phyloP scores from a whole-genome alignment of 495 filamentous ascomycete species.

The Xylaria sp. region DNA sequence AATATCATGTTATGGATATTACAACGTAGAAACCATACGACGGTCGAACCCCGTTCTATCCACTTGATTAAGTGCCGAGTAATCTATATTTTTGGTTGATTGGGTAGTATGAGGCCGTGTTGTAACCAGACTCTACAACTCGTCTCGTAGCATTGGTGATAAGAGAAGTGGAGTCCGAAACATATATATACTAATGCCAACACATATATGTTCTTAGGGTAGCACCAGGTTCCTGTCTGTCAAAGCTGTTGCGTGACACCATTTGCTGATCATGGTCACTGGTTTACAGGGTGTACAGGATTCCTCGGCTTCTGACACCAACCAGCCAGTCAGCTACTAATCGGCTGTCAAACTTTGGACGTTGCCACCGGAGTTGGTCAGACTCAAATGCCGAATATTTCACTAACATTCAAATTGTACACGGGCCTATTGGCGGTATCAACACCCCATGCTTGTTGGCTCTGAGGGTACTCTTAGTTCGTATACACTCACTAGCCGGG shows the following conservation, averaged over 20 bases:
- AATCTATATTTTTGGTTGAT: neutral
- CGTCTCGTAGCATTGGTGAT: neutral
- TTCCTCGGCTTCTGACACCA: neutral
- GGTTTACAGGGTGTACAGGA: neutral
- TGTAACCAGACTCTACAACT: neutral
- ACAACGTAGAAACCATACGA: neutral
- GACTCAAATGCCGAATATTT: neutral
- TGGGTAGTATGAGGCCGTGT: neutral
- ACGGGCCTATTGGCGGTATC: neutral
- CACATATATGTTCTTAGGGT: neutral
- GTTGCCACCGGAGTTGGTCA: neutral
- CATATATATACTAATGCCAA: neutral
- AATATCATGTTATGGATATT: neutral
- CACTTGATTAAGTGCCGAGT: neutral
- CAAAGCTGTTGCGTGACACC: neutral
- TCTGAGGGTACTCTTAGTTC: neutral
- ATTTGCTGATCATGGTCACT: neutral
- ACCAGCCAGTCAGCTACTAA: no score
- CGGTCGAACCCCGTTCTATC: neutral
- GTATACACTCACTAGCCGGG: neutral
- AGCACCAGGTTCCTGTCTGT: neutral
- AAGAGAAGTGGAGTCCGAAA: conserved; percentile 1
- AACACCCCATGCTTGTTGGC: neutral
- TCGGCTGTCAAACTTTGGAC: neutral
- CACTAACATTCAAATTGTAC: neutral